These are phyloP conservation scores for Candida sithepensis DNA, from an alignment of 805 yeast genomes.

Conservation along the genomic window DNA sequence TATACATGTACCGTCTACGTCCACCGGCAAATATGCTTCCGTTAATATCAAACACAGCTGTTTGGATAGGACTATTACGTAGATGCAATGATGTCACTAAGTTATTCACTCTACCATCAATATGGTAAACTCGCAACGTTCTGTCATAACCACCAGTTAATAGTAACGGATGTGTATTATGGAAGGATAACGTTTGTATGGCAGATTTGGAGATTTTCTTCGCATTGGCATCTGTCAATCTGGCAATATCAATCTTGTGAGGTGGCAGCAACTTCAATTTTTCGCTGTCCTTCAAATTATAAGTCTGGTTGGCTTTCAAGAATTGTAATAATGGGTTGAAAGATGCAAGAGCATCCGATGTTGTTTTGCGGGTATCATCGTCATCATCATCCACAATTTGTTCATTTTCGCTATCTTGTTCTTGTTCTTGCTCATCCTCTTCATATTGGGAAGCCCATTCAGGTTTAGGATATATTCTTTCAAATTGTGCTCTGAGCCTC, in stretches of 20 bases:
- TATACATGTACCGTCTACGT: slow-evolving; percentile 85
- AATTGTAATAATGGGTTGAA: slow-evolving; percentile 32
- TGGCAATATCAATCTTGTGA: slow-evolving; percentile 64
- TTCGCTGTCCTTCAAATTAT: slow-evolving; percentile 27
- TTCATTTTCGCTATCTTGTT: slow-evolving; percentile 10
- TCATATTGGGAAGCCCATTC: slow-evolving; percentile 67
- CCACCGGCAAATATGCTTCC: slow-evolving; percentile 76
- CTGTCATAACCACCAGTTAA: slow-evolving; percentile 92
- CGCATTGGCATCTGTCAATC: slow-evolving; percentile 83
- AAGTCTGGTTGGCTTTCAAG: slow-evolving; percentile 30
- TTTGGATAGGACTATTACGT: slow-evolving; percentile 73
- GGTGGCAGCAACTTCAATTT: slow-evolving; percentile 62
- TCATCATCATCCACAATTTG: slow-evolving; percentile 14
- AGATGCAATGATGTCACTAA: slow-evolving; percentile 80
- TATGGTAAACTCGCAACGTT: slow-evolving; percentile 79
- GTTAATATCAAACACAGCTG: slow-evolving; percentile 61
- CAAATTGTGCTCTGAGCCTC: slow-evolving; percentile 57
- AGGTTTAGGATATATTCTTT: slow-evolving; percentile 75
- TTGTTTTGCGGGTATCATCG: slow-evolving; percentile 10
- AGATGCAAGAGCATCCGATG: slow-evolving; percentile 20
- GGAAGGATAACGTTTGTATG: slow-evolving; percentile 83
- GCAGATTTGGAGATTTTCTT: slow-evolving; percentile 69
- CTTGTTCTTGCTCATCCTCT: slow-evolving; percentile 47
- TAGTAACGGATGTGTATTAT: slow-evolving; percentile 75
- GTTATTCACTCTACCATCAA: slow-evolving; percentile 81